Base-by-base conservation (phyloP, 441 rosid genomes). In the Erysimum cheiri region DNA sequence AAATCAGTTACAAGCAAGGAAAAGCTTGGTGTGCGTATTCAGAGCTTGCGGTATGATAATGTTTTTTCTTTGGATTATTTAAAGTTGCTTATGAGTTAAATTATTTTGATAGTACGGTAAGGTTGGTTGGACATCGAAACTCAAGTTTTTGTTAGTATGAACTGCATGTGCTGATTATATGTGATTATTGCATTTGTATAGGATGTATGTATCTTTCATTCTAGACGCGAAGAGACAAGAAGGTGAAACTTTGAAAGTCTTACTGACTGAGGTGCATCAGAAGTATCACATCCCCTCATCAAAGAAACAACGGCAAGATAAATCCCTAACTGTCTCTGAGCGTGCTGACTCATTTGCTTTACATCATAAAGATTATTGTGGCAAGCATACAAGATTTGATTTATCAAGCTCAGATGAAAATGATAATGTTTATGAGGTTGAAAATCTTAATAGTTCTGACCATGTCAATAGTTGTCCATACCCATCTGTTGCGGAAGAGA, bases 401-500 rank as follows among this genome's bases (percentile, higher is more conserved):
- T 85, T 87, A 46, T 96, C 97, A 61, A 83, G 88, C 81, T 86
- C 97, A 60, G 99, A 88, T 67, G 95, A 83, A 24, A 88, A 82
- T 69, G 91, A 83, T 59, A 78, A 77, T 78, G 77, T 60, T 14
- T 33, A 78, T 68, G 84, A 79, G 70, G 77, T 73, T 41, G 70
- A 81, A 59, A 74, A 55, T 54, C 64, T 36, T 52, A 77, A 47
- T 67, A 76, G 78, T 74, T 67, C 80, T 64, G 87, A 87, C 50
- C 77, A 80, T 61, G 74, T 82, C 63, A 86, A 84, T 73, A 78
- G 85, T 72, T 96, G 99, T 81, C 99, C 99, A 67, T 96, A 96
- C 74, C 99, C 99, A 48, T 93, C 98, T 73, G 97, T 84, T 72
- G 76, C 77, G 58, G 98, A 96, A 82, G 99, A 96, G 86, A 80